Base-by-base conservation (phyloP, 179 eudicot species). In the Patellifolia procumbens region DNA sequence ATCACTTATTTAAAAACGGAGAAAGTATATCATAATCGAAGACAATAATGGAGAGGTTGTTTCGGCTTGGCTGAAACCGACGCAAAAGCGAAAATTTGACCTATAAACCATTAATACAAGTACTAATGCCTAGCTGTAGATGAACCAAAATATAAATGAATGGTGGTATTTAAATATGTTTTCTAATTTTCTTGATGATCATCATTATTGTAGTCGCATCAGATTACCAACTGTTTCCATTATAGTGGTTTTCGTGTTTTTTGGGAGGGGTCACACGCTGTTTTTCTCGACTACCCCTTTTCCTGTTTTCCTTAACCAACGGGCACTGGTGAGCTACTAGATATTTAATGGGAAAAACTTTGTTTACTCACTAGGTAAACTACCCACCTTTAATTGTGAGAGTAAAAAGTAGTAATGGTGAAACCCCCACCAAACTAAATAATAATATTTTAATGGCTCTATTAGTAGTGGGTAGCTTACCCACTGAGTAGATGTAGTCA, bases 11-110 rank as follows among this genome's bases (percentile, higher is more conserved):
- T n/a, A n/a, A n/a, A n/a, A n/a, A n/a, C n/a, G n/a, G n/a, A n/a
- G n/a, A n/a, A n/a, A n/a, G n/a, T n/a, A n/a, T n/a, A n/a, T n/a
- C n/a, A n/a, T n/a, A n/a, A n/a, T n/a, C n/a, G n/a, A n/a, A n/a
- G n/a, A n/a, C n/a, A n/a, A n/a, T n/a, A n/a, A n/a, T n/a, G n/a
- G n/a, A n/a, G n/a, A n/a, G n/a, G n/a, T n/a, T n/a, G n/a, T 66
- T 29, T 58, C 31, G 31, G 31, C 31, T 56, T 24, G n/a, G 59
- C 5, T 16, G 55, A 13, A 51, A 51, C 31, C 67, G 9, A 6
- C 31, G 6, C 29, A 73, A 79, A 74, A 56, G 68, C 29, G 69
- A 22, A 56, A 46, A n/a, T 79, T 74, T 73, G 77, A 73, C 77
- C 29, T 42, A n/a, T 35, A 52, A 52, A 52, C 37, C 35, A 24